Base-by-base conservation (phyloP, 352 stramenopile species). In the Pythium biforme region DNA sequence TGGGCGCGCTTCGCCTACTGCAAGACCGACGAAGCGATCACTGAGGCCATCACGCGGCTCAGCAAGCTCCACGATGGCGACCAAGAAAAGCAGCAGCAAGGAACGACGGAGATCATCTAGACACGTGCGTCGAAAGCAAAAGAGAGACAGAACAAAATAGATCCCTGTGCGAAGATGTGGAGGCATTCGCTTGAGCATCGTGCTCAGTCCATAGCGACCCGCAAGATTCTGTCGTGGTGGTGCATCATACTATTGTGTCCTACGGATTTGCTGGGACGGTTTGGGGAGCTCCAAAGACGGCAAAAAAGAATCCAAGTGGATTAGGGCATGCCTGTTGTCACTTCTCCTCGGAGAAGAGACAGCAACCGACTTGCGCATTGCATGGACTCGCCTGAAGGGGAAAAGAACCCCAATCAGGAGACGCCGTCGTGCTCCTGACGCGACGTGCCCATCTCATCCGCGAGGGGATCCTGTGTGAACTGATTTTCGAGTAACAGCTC, bases 1-100 rank as follows among this genome's bases (percentile, higher is more conserved):
- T 87, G 90, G 69, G 92, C 85, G 5, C 90, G 95, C 47, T 98
- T 99, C 66, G 94, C 94, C 31, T 99, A 97, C 77, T 99, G 95
- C 81, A 99, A 99, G 81, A 97, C 88, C 33, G 95, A 98, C 60
- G 84, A 96, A 33, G 94, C 88, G n/a, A 83, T 98, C 31, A 67
- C 77, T 22, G 79, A 95, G 54, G 94, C 94, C 55, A 96, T 93
- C 63, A 75, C 74, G 62, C 84, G 84, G 34, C 73, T 93, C 7
- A 12, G 27, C 22, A 65, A 61, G 34, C 49, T 62, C 17, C 50
- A 48, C 22, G 41, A 49, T 2, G 37, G 2, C 37, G 37, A 34
- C 31, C 5, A 34, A 34, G 39, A 40, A 3, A 39, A 49, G 37
- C 17, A 59, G 25, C 12, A 43, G 39, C n/a, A 26, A 34, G 17